These are phyloP conservation scores for Arctium lappa DNA, from an alignment of 129 eudicot species.

Conservation along the genomic window DNA sequence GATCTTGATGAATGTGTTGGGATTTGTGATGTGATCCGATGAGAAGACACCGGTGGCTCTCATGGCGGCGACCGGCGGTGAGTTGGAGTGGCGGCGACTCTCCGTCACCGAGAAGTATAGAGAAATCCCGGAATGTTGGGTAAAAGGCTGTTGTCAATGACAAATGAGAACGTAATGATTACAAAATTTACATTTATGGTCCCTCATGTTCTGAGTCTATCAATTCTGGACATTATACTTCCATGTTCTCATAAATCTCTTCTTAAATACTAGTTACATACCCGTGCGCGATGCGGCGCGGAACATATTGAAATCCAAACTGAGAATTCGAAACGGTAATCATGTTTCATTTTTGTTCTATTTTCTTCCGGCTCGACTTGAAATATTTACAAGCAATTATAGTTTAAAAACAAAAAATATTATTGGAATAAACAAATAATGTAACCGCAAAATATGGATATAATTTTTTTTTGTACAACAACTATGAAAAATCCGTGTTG, in stretches of 20 bases:
- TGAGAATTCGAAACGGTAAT: too few relatives aligned
- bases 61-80: slow-evolving; percentile 38
- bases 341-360: too few relatives aligned
- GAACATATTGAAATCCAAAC: too few relatives aligned
- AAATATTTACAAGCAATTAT: too few relatives aligned
- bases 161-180: slow-evolving; percentile 18
- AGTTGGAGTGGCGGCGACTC: slow-evolving; percentile 14
- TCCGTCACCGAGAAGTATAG: neutral
- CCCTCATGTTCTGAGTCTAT: neutral
- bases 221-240: neutral
- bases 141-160: slow-evolving; percentile 5
- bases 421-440: too few relatives aligned
- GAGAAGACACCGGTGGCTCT: slow-evolving; percentile 34
- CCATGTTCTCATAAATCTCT: neutral
- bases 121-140: neutral
- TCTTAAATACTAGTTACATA: too few relatives aligned
- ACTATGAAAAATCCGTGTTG: too few relatives aligned
- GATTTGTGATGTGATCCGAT: slow-evolving; percentile 23
- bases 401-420: too few relatives aligned
- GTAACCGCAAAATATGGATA: too few relatives aligned
- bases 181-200: neutral
- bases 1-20: slow-evolving; percentile 46
- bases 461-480: too few relatives aligned
- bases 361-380: too few relatives aligned
- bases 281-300: too few relatives aligned